Evolutionary conservation across 768 basidiomycete species (phyloP).

Genomic region (Phanerodontia chrysosporium): DNA sequence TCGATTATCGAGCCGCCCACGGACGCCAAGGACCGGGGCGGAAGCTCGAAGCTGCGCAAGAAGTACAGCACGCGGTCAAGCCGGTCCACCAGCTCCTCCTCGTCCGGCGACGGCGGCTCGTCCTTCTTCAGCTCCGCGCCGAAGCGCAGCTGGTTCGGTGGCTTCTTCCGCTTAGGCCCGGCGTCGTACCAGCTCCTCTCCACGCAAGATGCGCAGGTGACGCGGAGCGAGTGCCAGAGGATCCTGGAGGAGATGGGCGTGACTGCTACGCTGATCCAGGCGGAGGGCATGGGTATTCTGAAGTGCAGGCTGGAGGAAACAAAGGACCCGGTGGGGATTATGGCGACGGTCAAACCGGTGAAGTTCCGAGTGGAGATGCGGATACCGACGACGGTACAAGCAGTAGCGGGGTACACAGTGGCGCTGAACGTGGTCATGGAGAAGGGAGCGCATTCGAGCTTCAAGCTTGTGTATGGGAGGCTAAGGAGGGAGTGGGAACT

Average conservation of each 20-base stretch:
- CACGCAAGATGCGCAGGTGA: constrained; percentile 52
- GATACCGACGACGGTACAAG: constrained; percentile 34
- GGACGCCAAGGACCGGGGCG: constrained; percentile 1
- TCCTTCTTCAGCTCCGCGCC: constrained; percentile 50
- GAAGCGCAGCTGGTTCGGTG: constrained; percentile 66
- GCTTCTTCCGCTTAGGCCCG: constrained; percentile 84
- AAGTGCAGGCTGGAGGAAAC: constrained; percentile 75
- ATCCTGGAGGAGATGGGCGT: constrained; percentile 72
- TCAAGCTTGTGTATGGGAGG: constrained; percentile 68
- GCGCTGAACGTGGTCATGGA: constrained; percentile 71
- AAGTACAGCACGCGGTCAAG: constrained; percentile 23
- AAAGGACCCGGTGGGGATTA: constrained; percentile 48
- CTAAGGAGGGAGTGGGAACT: constrained; percentile 70
- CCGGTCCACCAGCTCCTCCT: constrained; percentile 42
- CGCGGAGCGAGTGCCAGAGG: constrained; percentile 69
- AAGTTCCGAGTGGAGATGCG: constrained; percentile 83
- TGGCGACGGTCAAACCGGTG: constrained; percentile 59
- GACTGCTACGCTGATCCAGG: constrained; percentile 58
- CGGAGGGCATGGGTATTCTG: constrained; percentile 61
- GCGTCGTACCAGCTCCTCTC: constrained; percentile 56
- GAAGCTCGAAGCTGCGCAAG: constrained; percentile 16
- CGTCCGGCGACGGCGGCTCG: constrained; percentile 30
- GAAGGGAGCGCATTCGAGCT: constrained; percentile 80
- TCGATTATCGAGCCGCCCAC: constrained; percentile 50
- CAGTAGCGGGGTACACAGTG: constrained; percentile 47